Conservation (phyloP, 306 rosid species). For the Heteromeles arbutifolia region DNA sequence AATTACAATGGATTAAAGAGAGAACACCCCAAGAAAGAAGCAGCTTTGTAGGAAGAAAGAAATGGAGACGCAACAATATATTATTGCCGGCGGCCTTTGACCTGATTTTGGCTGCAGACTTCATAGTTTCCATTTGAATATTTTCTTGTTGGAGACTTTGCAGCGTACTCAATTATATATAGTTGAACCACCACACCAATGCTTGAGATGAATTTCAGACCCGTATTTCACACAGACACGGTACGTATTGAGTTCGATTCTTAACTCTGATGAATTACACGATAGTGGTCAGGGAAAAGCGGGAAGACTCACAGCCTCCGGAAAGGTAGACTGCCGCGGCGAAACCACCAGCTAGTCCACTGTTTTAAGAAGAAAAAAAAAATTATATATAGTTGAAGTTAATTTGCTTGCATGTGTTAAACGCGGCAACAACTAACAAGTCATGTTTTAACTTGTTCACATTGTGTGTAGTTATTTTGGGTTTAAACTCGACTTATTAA, state of each 20-base stretch:
- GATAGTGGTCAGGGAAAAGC: rapidly evolving
- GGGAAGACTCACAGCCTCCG: rapidly evolving
- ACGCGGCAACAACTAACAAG: too few relatives aligned
- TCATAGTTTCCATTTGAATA: not conserved
- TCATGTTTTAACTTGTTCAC: too few relatives aligned
- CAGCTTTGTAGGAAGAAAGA: not conserved
- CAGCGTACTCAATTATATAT: not conserved
- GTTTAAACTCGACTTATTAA: not conserved
- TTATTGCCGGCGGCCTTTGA: not conserved
- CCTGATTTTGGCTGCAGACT: not conserved
- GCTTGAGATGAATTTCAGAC: too few relatives aligned
- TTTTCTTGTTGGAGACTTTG: not conserved
- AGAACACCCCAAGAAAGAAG: not conserved
- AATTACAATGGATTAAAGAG: not conserved
- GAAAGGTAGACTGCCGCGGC: rapidly evolving
- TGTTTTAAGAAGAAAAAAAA: rapidly evolving
- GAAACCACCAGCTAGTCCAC: rapidly evolving
- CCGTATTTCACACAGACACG: too few relatives aligned
- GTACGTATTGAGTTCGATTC: rapidly evolving
- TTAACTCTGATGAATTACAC: rapidly evolving
- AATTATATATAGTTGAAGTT: too few relatives aligned
- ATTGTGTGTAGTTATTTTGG: too few relatives aligned
- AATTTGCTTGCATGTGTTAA: too few relatives aligned
- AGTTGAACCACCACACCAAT: too few relatives aligned
- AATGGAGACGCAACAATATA: not conserved